Evolutionary conservation across 2,329 filamentous ascomycete genomes (phyloP).

Genomic region (Parastagonospora nodorum): DNA sequence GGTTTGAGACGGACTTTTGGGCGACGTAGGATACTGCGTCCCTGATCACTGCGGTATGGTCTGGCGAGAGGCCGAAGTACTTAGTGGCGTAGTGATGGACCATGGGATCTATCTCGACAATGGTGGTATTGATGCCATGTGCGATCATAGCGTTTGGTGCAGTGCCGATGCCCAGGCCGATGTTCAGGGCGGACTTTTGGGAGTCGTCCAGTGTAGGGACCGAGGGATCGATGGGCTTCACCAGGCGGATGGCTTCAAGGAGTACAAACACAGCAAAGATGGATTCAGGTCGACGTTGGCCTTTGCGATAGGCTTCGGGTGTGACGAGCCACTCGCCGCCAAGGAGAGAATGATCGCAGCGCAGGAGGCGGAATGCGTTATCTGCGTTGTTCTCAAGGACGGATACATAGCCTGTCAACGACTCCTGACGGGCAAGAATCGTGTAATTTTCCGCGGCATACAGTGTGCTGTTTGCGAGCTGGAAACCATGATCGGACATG

Average conservation of each 20-base stretch:
- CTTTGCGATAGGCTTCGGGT: conserved; percentile 42
- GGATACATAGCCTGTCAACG: conserved; percentile 88
- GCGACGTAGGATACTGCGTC: conserved; percentile 77
- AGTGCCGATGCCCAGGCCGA: conserved; percentile 92
- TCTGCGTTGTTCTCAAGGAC: conserved; percentile 74
- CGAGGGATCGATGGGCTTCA: conserved; percentile 54
- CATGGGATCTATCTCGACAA: conserved; percentile 91
- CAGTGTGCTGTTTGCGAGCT: conserved; percentile 69
- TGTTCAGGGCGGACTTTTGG: conserved; percentile 80
- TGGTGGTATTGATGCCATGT: conserved; percentile 89
- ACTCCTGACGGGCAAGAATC: conserved; percentile 81
- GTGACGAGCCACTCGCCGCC: conserved; percentile 86
- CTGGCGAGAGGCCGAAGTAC: conserved; percentile 79
- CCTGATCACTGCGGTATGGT: conserved; percentile 78
- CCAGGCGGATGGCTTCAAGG: conserved; percentile 85
- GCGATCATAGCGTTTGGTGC: conserved; percentile 83
- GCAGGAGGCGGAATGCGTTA: conserved; percentile 76
- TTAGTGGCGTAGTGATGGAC: conserved; percentile 82
- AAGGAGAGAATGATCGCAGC: conserved; percentile 91
- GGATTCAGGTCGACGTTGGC: conserved; percentile 71
- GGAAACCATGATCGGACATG: conserved; percentile 63
- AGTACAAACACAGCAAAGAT: conserved; percentile 97
- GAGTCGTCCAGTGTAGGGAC: conserved; percentile 56
- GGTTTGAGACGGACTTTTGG: conserved; percentile 53
- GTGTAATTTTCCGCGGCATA: conserved; percentile 67